Conservation (phyloP, 139 green algal species). For the Chlamydomonas schloesseri region DNA sequence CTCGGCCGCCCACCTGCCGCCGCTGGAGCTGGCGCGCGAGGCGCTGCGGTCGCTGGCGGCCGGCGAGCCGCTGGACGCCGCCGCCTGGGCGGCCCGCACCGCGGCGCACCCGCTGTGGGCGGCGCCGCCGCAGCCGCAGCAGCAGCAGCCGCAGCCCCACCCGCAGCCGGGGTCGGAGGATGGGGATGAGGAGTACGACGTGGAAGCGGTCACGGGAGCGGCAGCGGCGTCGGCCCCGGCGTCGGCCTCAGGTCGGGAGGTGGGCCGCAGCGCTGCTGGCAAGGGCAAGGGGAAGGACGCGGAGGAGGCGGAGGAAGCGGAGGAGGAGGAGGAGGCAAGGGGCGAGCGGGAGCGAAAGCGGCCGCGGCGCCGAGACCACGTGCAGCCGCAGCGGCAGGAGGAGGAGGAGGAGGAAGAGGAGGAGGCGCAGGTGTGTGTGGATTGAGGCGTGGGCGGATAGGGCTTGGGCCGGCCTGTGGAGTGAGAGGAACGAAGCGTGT, state of each 20-base stretch:
- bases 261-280: too few relatives aligned
- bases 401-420: slow-evolving; percentile 2
- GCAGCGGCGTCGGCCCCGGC: too few relatives aligned
- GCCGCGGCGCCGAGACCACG: slow-evolving; percentile 11
- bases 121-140: not conserved
- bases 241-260: too few relatives aligned
- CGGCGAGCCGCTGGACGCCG: not conserved
- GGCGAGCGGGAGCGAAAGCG: not conserved
- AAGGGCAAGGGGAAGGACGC: not conserved
- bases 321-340: too few relatives aligned
- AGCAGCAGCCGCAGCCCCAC: too few relatives aligned
- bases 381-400: slow-evolving; percentile 21
- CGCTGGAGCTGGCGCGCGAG: not conserved
- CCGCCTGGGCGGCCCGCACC: not conserved
- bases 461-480: too few relatives aligned
- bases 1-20: not conserved
- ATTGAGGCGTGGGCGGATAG: too few relatives aligned
- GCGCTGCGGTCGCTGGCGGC: not conserved
- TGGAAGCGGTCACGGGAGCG: too few relatives aligned
- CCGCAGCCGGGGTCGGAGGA: too few relatives aligned
- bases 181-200: too few relatives aligned
- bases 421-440: not conserved
- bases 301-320: not conserved
- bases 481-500: too few relatives aligned
- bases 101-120: too few relatives aligned